These are phyloP conservation scores for Alternaria ethzedia DNA, from an alignment of 2,329 filamentous ascomycete genomes.

Conservation along the genomic window DNA sequence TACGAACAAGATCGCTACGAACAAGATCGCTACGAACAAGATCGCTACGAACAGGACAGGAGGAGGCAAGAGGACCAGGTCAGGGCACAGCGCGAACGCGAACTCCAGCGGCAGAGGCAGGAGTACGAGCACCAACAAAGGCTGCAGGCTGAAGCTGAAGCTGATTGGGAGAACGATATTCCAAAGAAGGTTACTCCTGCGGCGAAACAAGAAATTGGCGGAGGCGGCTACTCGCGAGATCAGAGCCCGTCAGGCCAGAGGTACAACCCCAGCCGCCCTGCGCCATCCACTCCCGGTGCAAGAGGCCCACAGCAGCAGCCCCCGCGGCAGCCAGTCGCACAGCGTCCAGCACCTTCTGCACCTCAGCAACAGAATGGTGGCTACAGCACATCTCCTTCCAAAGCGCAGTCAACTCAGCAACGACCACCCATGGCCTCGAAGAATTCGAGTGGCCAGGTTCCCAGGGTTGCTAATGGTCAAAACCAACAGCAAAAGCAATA, in stretches of 20 bases:
- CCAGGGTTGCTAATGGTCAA: conserved; percentile 55
- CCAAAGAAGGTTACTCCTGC: conserved; percentile 70
- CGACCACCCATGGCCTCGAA: conserved; percentile 38
- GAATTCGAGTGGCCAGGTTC: conserved; percentile 47
- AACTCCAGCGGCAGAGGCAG: conserved; percentile 49
- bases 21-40: conserved; percentile 15
- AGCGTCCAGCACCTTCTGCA: conserved; percentile 81
- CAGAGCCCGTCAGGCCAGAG: conserved; percentile 60
- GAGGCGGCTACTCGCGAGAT: conserved; percentile 58
- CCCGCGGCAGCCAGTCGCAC: conserved; percentile 67
- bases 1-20: not conserved
- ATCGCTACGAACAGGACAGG: conserved; percentile 38
- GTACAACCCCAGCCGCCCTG: conserved; percentile 85
- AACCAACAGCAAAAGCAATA: conserved; percentile 42
- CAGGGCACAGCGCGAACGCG: conserved; percentile 43
- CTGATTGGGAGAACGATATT: no score
- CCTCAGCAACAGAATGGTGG: conserved; percentile 54
- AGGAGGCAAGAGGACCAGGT: conserved; percentile 51
- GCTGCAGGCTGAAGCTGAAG: no score
- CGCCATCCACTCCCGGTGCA: conserved; percentile 76
- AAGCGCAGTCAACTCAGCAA: conserved; percentile 31
- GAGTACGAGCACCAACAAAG: conserved; percentile 49
- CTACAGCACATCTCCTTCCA: conserved; percentile 39
- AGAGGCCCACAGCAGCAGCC: conserved; percentile 55
- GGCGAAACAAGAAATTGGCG: conserved; percentile 89